Evolutionary conservation across 371 early-diverging fungal genomes (phyloP).

Genomic region (Coemansia sp.): DNA sequence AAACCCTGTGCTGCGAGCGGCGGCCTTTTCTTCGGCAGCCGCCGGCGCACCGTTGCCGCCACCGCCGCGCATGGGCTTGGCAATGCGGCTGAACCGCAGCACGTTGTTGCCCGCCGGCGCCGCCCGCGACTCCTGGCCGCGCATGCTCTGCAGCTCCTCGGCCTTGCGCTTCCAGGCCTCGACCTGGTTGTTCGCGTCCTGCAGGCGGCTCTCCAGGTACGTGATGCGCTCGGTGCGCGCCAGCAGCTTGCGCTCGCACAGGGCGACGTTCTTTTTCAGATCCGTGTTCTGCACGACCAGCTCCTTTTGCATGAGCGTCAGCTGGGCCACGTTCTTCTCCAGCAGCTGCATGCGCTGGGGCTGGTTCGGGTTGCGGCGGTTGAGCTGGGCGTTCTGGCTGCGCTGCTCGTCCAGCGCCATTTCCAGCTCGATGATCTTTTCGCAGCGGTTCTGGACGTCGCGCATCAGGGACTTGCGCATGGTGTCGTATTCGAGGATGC

Average conservation of each 20-base stretch:
- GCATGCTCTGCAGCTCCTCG: constrained; percentile 67
- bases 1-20: constrained; percentile 24
- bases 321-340: constrained; percentile 93
- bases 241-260: constrained; percentile 86
- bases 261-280: constrained; percentile 87
- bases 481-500: constrained; percentile 89
- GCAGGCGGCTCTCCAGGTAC: constrained; percentile 80
- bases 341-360: constrained; percentile 94
- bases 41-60: constrained; percentile 30
- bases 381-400: constrained; percentile 83
- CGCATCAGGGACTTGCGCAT: constrained; percentile 97
- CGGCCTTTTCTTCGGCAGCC: constrained; percentile 25
- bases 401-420: constrained; percentile 90
- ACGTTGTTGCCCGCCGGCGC: constrained; percentile 60
- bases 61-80: constrained; percentile 92
- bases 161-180: constrained; percentile 78
- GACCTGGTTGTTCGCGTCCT: constrained; percentile 74
- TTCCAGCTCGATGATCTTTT: constrained; percentile 94
- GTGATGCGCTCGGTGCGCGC: constrained; percentile 93
- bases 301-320: constrained; percentile 91
- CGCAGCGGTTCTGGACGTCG: constrained; percentile 93
- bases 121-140: constrained; percentile 71
- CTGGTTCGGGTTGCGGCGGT: constrained; percentile 79
- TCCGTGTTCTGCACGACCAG: constrained; percentile 92
- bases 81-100: constrained; percentile 83